These are phyloP conservation scores for Clarireedia homoeocarpa DNA, from an alignment of 2,329 filamentous ascomycete genomes.

Conservation along the genomic window DNA sequence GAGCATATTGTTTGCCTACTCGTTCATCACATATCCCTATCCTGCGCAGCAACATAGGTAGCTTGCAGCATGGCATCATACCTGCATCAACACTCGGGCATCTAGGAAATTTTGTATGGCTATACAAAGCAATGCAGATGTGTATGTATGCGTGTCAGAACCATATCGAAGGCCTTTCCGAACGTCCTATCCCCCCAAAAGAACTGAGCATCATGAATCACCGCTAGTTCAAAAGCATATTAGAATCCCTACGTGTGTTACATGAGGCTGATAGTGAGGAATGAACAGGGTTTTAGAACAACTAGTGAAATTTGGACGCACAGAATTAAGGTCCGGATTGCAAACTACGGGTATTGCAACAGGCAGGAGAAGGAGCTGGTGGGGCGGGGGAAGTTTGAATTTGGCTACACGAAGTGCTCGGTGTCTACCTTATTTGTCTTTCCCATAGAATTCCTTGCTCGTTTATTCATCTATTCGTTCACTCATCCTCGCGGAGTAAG, in stretches of 20 bases:
- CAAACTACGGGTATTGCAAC: not conserved
- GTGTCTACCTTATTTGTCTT: not conserved
- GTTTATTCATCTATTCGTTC: not conserved
- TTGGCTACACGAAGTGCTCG: not conserved
- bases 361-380: not conserved
- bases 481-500: not conserved
- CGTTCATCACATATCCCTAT: not conserved
- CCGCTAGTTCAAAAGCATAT: not conserved
- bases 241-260: not conserved
- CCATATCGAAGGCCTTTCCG: not conserved
- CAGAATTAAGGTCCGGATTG: not conserved
- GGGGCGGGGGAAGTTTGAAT: not conserved
- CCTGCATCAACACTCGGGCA: not conserved
- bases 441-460: too few relatives aligned
- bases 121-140: constrained; percentile 4
- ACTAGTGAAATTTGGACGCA: not conserved
- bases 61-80: constrained; percentile 1
- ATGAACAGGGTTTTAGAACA: not conserved
- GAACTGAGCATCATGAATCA: not conserved
- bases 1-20: not conserved
- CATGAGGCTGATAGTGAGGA: not conserved
- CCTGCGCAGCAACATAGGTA: not conserved
- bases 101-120: not conserved
- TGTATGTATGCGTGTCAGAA: constrained; percentile 2
- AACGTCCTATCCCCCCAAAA: not conserved